Evolutionary conservation across 2,329 filamentous ascomycete species (phyloP).

Genomic region (Fusarium denticulatum): DNA sequence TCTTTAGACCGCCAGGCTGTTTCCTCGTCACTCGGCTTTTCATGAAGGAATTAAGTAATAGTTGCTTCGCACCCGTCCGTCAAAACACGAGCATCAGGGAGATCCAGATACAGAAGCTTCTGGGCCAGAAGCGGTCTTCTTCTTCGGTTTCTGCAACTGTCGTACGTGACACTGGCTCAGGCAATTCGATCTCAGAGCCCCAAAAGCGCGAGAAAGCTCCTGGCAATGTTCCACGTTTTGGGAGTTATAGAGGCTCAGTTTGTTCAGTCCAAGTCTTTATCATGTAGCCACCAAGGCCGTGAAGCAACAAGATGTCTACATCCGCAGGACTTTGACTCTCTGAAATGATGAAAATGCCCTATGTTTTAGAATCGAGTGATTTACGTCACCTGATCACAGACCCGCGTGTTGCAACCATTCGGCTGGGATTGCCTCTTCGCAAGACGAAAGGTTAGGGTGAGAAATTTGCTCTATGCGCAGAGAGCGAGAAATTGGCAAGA

Average conservation of each 20-base stretch:
- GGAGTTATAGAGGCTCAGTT: not conserved
- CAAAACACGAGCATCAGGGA: rapidly evolving
- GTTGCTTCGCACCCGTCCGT: rapidly evolving
- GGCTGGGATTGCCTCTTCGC: too few species aligned
- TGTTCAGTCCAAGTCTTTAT: not conserved
- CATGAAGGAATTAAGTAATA: rapidly evolving
- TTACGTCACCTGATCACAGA: not conserved
- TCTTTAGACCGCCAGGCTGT: rapidly evolving
- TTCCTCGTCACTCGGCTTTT: not conserved
- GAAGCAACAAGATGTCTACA: not conserved
- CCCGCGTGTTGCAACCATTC: not conserved
- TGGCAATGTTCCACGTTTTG: rapidly evolving
- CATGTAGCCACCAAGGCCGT: not conserved
- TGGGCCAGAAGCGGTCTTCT: not conserved
- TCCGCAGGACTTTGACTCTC: not conserved
- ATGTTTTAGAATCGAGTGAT: not conserved
- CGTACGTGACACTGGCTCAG: rapidly evolving
- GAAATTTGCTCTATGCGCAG: rapidly evolving
- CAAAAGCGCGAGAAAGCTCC: not conserved
- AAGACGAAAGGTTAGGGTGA: too few species aligned
- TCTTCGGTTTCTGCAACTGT: rapidly evolving
- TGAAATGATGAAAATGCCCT: rapidly evolving
- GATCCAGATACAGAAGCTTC: rapidly evolving
- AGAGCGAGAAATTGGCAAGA: not conserved
- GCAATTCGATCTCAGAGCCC: rapidly evolving